Base-by-base conservation (phyloP, 495 filamentous ascomycete genomes). In the Trypethelium eluteriae region DNA sequence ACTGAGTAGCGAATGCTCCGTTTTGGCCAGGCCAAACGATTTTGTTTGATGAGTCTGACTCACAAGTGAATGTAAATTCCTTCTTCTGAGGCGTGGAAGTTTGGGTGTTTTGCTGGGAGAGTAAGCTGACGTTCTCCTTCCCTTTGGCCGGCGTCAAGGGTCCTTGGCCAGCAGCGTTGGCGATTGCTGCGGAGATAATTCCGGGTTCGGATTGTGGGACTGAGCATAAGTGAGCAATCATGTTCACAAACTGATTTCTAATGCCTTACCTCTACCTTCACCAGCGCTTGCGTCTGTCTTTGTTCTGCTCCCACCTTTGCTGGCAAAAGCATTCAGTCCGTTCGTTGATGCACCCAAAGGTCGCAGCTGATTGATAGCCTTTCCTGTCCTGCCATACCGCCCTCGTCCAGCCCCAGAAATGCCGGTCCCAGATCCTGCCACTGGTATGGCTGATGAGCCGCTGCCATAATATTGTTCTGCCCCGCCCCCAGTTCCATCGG, bases 1-100 rank as follows among this genome's bases (percentile, higher is more conserved):
- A 36, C 16, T 49, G 35, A 7, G 61, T 62, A 34, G 67, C 53
- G 38, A 59, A 57, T 62, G 65, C 34, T 34, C 75, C 66, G 18
- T 70, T 66, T 47, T 76, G 70, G 38, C 70, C 69, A 39, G 83
- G 80, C 76, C 83, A 75, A 3, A 79, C 79, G 79, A 88, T 84
- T 47, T 83, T 84, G 66, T 84, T 88, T 2, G 83, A 82, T 25
- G 86, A 85, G 70, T 91, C 88, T 1, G 89, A 88, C 61, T 91
- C 88, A 75, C 90, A 93, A 2, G 89, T 94, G 75, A 97, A 97
- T 16, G 92, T 96, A 71, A 97, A 97, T 69, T 95, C 90, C 0
- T 88, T 86, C 64, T 91, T 90, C 11, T 85, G 83, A 34, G 85
- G 79, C 38, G 81, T 85, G 2, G 79, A 74, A 2, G 83, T 81